phyloP scores from a whole-genome alignment of 2,329 filamentous ascomycete genomes.

The Dactylellina leptospora region DNA sequence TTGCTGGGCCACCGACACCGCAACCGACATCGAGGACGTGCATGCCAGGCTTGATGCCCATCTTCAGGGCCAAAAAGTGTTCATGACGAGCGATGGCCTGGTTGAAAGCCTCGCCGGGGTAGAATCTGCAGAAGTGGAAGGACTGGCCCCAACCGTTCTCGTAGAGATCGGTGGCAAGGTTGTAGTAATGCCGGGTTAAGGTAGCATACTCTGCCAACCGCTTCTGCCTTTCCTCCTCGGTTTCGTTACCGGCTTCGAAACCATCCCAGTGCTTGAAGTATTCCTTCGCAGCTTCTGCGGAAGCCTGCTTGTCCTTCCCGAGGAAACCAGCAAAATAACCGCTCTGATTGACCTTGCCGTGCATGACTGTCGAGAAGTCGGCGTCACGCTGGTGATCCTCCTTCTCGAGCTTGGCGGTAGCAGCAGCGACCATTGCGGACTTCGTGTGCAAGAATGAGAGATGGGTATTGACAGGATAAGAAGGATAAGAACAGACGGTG shows the following conservation, averaged over 20 bases:
- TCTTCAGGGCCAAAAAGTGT: constrained; percentile 92
- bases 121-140: constrained; percentile 98
- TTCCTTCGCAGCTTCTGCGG: constrained; percentile 83
- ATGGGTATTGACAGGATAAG: neutral
- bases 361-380: constrained; percentile 87
- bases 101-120: constrained; percentile 82
- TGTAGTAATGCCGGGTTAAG: constrained; percentile 95
- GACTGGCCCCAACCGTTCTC: constrained; percentile 96
- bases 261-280: constrained; percentile 98
- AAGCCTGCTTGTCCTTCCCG: constrained; percentile 79
- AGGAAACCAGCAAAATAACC: constrained; percentile 77
- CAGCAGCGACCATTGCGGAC: constrained; percentile 45
- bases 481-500: neutral
- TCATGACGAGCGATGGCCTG: constrained; percentile 96
- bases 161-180: constrained; percentile 93
- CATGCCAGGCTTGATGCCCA: constrained; percentile 85
- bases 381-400: constrained; percentile 88
- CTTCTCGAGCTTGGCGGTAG: constrained; percentile 74
- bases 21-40: constrained; percentile 95
- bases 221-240: constrained; percentile 76
- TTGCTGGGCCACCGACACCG: constrained; percentile 92
- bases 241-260: constrained; percentile 80
- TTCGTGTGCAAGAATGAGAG: neutral
- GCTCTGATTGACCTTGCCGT: constrained; percentile 72
- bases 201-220: constrained; percentile 90